Base-by-base conservation (phyloP, 2,329 filamentous ascomycete species). In the Trichoderma koningiopsis region DNA sequence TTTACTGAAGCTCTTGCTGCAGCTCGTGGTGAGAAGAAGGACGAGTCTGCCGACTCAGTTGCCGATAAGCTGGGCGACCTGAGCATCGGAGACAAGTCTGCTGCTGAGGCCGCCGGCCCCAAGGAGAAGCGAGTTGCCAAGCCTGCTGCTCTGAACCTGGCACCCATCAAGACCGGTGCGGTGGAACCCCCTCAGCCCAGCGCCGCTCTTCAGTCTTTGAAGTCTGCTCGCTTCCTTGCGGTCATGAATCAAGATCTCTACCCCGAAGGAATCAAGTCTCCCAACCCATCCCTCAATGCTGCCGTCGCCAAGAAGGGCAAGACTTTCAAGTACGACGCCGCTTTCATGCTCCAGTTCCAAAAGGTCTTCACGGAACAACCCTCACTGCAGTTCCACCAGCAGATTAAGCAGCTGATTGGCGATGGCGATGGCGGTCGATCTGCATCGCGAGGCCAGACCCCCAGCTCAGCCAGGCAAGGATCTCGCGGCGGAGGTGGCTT, bases 291-390 rank as follows among this genome's bases (percentile, higher is more conserved):
- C 3, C 83, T 97, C 73, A 99, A 98, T 80, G 84, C 87, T 52
- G 91, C 91, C 19, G 91, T 93, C 33, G 86, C 88, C 40, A 92
- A 91, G 80, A 95, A 94, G 83, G 89, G 89, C 71, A 91, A 89
- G 79, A 91, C 89, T 53, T 97, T 96, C 84, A 94, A 96, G 80
- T 99, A 99, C 81, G 94, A 98, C 82, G 92, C 94, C 76, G 91
- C 91, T 75, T 99, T 99, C 85, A 84, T 99, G 82, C 86, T 99
- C 35, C 96, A 99, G 78, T 99, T 99, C 86, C 93, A 97, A 83
- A 88, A 88, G 75, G 93, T 97, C 24, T 99, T 97, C 83, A 96
- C 93, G 72, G 96, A 99, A 84, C 96, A 97, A 83, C 96, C 96
- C 16, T 97, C 94, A 0, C 81, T 94, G 55, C 95, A 98, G 77